Percentiles rank a stretch among this genome's conserved stretches.
Evolutionary conservation across 192 early-diverging fungal species (phyloP).

Genomic region (Coemansia asiatica): DNA sequence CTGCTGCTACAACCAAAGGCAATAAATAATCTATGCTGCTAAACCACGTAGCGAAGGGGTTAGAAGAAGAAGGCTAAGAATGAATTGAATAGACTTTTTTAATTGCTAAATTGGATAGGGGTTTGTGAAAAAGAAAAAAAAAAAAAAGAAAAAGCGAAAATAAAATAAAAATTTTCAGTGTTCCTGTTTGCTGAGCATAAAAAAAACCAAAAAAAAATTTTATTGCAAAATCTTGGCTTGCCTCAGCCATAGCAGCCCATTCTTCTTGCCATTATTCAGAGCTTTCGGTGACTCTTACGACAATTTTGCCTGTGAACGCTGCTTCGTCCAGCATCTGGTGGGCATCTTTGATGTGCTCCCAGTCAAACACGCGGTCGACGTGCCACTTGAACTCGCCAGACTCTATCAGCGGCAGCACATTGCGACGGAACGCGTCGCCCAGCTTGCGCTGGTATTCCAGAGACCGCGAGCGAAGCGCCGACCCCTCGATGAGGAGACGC

Average conservation of each 20-base stretch:
- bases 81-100: neutral
- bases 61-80: neutral
- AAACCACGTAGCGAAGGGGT: neutral
- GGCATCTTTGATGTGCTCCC: conserved; percentile 66
- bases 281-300: conserved; percentile 44
- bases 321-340: conserved; percentile 70
- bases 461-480: conserved; percentile 65
- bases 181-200: conserved; percentile 1
- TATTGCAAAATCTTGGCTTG: neutral
- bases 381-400: conserved; percentile 52
- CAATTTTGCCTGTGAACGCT: conserved; percentile 64
- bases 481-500: conserved; percentile 68
- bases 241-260: neutral
- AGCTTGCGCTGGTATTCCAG: conserved; percentile 65
- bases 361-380: conserved; percentile 64
- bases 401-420: conserved; percentile 60
- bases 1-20: conserved; percentile 2
- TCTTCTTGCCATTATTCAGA: neutral
- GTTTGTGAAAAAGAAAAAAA: conserved; percentile 1
- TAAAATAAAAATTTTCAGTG: neutral
- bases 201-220: neutral
- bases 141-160: neutral
- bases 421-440: conserved; percentile 49
- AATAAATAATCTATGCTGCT: neutral
- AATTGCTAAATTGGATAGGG: conserved; percentile 1